Conservation (phyloP, 1,139 yeast genomes). For the Hanseniaspora gamundiae region DNA sequence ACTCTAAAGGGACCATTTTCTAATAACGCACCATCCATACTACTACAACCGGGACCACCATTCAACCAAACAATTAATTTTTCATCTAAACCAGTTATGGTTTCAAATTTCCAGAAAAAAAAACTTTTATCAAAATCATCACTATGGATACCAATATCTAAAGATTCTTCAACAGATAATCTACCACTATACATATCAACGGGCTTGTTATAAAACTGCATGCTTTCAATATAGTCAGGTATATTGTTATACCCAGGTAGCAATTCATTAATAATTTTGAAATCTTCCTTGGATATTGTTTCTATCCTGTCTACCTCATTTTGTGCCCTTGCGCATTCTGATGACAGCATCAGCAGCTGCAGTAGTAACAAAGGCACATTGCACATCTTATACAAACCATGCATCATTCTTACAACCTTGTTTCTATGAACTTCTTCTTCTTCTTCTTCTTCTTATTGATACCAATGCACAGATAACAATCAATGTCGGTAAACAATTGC, state of each 20-base stretch:
- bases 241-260: slow-evolving; percentile 20
- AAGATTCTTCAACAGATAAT: slow-evolving; percentile 24
- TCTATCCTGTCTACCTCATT: no score
- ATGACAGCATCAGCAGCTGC: no score
- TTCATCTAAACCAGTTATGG: slow-evolving; percentile 14
- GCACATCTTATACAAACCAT: no score
- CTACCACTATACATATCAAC: slow-evolving; percentile 59
- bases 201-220: slow-evolving; percentile 2
- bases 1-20: slow-evolving; percentile 86
- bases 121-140: slow-evolving; percentile 37
- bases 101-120: slow-evolving; percentile 67
- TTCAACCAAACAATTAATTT: slow-evolving; percentile 74
- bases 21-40: slow-evolving; percentile 93
- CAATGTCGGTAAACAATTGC: no score
- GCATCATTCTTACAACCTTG: no score
- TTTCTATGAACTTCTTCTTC: no score
- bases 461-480: no score
- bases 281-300: slow-evolving; percentile 10
- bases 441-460: no score
- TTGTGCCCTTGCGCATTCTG: no score
- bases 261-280: slow-evolving; percentile 16
- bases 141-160: slow-evolving; percentile 23
- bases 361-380: no score
- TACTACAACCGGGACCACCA: slow-evolving; percentile 97
- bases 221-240: slow-evolving; percentile 9